phyloP scores from a whole-genome alignment of 2,329 filamentous ascomycete genomes.

The Paraconiothyrium sp. region DNA sequence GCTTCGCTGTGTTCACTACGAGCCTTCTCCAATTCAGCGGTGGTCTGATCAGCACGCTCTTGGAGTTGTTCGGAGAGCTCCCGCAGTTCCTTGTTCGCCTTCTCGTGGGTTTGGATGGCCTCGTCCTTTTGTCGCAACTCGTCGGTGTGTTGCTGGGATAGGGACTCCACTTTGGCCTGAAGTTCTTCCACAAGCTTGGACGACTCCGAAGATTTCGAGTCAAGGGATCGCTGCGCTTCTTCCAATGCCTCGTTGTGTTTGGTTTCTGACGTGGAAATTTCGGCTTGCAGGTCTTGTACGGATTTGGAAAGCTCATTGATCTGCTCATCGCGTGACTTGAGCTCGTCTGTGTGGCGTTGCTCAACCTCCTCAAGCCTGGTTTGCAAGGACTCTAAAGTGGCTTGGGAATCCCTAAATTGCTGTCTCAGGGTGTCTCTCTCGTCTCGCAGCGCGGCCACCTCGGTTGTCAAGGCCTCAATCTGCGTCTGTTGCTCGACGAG shows the following conservation, averaged over 20 bases:
- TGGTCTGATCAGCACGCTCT: constrained; percentile 39
- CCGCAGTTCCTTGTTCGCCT: constrained; percentile 37
- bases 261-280: constrained; percentile 33
- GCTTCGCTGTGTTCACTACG: constrained; percentile 38
- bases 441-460: constrained; percentile 34
- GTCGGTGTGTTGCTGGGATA: constrained; percentile 46
- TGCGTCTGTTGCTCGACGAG: constrained; percentile 42
- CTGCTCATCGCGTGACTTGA: constrained; percentile 39
- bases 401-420: constrained; percentile 33
- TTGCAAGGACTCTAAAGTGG: constrained; percentile 39
- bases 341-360: constrained; percentile 38
- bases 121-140: constrained; percentile 44
- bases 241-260: constrained; percentile 35
- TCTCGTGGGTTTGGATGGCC: constrained; percentile 35
- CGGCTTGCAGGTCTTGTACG: constrained; percentile 35
- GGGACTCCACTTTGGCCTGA: constrained; percentile 39
- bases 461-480: constrained; percentile 37
- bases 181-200: constrained; percentile 44
- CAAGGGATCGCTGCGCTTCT: constrained; percentile 36
- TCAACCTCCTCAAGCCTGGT: constrained; percentile 38
- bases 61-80: constrained; percentile 39
- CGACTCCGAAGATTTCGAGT: constrained; percentile 41
- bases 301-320: constrained; percentile 38
- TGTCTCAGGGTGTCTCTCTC: constrained; percentile 38
- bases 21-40: constrained; percentile 40